Evolutionary conservation across 768 basidiomycete species (phyloP).

Genomic region (Crassisporium funariophilum): DNA sequence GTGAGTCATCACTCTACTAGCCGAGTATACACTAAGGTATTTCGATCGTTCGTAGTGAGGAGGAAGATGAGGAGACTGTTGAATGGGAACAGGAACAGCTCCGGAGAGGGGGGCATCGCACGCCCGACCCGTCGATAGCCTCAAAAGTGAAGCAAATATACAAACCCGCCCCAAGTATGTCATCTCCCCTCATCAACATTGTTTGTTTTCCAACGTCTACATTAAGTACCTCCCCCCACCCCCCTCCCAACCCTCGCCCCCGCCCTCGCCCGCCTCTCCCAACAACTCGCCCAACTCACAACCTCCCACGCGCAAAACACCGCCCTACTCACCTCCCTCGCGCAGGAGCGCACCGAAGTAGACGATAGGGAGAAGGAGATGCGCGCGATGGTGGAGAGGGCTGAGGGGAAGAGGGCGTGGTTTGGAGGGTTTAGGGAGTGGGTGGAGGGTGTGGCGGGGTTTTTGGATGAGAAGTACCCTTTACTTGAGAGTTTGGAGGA

Average conservation of each 20-base stretch:
- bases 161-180: constrained; percentile 70
- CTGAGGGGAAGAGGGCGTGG: constrained; percentile 83
- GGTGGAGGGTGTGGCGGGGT: constrained; percentile 81
- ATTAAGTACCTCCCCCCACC: constrained; percentile 64
- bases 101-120: constrained; percentile 65
- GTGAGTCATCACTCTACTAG: constrained; percentile 43
- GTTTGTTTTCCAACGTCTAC: constrained; percentile 8
- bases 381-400: constrained; percentile 69
- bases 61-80: constrained; percentile 80
- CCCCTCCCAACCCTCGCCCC: constrained; percentile 66
- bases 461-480: constrained; percentile 90
- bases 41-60: constrained; percentile 58
- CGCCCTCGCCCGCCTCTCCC: constrained; percentile 61
- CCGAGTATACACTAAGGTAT: neutral
- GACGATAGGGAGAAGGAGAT: constrained; percentile 72
- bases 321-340: constrained; percentile 54
- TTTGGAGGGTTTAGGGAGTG: constrained; percentile 77
- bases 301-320: constrained; percentile 70
- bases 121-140: constrained; percentile 36
- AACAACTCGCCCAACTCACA: constrained; percentile 59
- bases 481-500: constrained; percentile 76
- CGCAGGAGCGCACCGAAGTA: constrained; percentile 63
- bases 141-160: constrained; percentile 58
- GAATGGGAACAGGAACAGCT: constrained; percentile 89
- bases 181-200: constrained; percentile 2